phyloP scores from a whole-genome alignment of 148 eudicot genomes.

The Rhododendron molle region DNA sequence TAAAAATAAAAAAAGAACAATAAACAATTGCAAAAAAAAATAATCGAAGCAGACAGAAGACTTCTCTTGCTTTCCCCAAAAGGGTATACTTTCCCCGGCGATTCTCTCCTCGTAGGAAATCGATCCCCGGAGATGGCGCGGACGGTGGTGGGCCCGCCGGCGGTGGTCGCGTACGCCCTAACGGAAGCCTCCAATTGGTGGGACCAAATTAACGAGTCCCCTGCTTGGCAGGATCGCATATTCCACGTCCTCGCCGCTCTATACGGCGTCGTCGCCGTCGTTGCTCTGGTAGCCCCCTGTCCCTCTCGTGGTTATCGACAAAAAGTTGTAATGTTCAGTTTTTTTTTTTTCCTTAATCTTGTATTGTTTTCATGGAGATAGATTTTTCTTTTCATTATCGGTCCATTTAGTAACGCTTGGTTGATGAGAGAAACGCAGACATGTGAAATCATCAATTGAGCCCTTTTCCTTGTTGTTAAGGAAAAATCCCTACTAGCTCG shows the following conservation, averaged over 20 bases:
- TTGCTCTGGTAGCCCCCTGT: slow-evolving; percentile 57
- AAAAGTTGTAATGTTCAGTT: neutral
- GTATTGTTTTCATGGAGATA: neutral
- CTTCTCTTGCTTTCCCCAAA: neutral
- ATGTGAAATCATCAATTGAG: neutral
- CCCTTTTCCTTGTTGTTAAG: neutral
- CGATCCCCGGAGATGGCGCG: slow-evolving; percentile 23
- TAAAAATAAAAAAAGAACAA: neutral
- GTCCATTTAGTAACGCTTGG: neutral
- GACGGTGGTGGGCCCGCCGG: slow-evolving; percentile 37
- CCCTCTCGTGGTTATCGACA: neutral
- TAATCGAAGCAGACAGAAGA: neutral
- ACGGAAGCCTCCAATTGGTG: slow-evolving; percentile 65
- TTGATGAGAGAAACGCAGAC: neutral
- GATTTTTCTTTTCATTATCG: neutral
- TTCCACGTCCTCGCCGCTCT: slow-evolving; percentile 73
- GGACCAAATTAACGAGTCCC: slow-evolving; percentile 55
- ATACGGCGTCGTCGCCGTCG: slow-evolving; percentile 68
- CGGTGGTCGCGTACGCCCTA: slow-evolving; percentile 39
- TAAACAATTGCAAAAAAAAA: neutral
- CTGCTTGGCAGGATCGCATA: slow-evolving; percentile 85
- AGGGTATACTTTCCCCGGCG: neutral
- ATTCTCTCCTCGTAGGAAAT: slow-evolving; percentile 12
- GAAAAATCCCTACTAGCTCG: neutral
- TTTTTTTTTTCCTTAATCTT: neutral